Evolutionary conservation across 164 flowering plant genomes (phyloP), one percentile per base, ranked within the genome.

Genomic region (Sextonia rubra): DNA sequence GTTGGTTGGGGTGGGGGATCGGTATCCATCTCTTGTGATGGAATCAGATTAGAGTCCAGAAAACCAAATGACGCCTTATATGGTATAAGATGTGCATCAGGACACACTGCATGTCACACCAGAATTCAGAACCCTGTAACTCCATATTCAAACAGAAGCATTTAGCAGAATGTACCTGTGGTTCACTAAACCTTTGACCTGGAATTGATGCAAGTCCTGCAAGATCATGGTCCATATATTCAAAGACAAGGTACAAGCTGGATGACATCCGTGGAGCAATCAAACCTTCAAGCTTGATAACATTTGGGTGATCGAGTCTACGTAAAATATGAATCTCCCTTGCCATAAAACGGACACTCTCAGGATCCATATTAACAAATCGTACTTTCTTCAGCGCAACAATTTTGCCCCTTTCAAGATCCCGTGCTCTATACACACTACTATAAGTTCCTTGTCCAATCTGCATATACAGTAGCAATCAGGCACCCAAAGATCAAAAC

Each of bases 361-460:
- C 97, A 55, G 98, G 98, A 76, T 92, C 98, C 89, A 88, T 85
- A 75, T 90, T 91, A 47, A 86, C 91, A 79, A 92, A 92, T 47
- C 98, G 84, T 68, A 91, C 96, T 79, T 92, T 92, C 86, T 92
- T 92, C 76, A 92, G 64, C 47, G 97, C 97, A 72, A 91, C 96
- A 69, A 88, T 72, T 80, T 88, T 88, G 22, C 90, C 90, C 44
- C 88, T 88, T 74, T 91, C 93, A 61, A 91, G 91, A 68, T 92
- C 98, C 72, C 92, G 94, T 18, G 96, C 96, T 74, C 74, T 88
- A 78, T 91, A 92, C 14, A 92, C 98, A 74, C 81, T 89, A 82
- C 98, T 90, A 72, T 92, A 92, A 49, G 98, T 92, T 78, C 98
- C 98, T 81, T 92, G 98, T 73, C 98, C 98, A 81, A 92, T 90